These are phyloP conservation scores for Dipteronia sinensis DNA, from an alignment of 345 rosid species.

Conservation along the genomic window DNA sequence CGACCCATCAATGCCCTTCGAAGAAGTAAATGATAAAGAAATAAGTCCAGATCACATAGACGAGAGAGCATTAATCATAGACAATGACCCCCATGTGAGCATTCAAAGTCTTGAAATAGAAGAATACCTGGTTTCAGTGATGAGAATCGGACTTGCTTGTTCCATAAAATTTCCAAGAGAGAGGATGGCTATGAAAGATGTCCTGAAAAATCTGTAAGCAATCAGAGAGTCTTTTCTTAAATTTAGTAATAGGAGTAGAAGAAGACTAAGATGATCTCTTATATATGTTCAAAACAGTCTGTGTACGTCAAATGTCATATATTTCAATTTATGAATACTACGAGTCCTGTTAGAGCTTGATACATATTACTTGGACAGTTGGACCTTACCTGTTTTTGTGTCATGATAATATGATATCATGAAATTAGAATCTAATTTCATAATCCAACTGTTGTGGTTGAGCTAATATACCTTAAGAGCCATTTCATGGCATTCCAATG, in stretches of 20 bases:
- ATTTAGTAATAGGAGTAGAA: not conserved
- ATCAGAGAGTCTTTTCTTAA: constrained; percentile 18
- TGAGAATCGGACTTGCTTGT: constrained; percentile 30
- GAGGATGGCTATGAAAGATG: constrained; percentile 16
- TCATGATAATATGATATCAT: too few relatives aligned
- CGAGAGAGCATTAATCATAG: constrained; percentile 15
- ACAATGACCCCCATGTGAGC: not conserved
- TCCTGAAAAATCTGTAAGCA: constrained; percentile 23
- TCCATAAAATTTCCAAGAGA: constrained; percentile 14
- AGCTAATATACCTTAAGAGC: too few relatives aligned
- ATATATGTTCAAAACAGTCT: too few relatives aligned
- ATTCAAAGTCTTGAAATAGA: not conserved
- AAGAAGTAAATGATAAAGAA: constrained; percentile 7
- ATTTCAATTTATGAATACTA: too few relatives aligned
- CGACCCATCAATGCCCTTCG: constrained; percentile 22
- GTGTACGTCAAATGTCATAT: too few relatives aligned
- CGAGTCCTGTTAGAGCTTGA: too few relatives aligned
- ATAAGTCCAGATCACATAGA: not conserved
- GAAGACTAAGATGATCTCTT: too few relatives aligned
- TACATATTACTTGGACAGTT: too few relatives aligned
- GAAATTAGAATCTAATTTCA: too few relatives aligned
- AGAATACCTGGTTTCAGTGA: constrained; percentile 17
- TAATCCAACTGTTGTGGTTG: too few relatives aligned
- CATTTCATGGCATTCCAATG: too few relatives aligned
- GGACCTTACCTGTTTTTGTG: too few relatives aligned